phyloP scores from a whole-genome alignment of 257 asterid genomes.

The Buddleja alternifolia region DNA sequence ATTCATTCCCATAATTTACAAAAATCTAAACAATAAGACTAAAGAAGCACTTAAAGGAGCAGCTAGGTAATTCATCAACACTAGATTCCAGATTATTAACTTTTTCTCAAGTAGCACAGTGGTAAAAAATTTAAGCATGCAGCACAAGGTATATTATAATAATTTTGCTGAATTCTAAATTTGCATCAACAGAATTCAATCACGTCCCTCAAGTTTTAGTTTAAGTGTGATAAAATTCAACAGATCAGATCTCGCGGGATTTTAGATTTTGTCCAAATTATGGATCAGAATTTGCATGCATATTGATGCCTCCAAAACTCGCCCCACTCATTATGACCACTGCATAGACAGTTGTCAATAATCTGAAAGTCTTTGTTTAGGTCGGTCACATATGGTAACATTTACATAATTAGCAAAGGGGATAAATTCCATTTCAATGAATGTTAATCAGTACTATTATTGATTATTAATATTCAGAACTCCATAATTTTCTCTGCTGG shows the following conservation, averaged over 20 bases:
- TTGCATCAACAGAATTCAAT: neutral
- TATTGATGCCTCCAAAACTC: slow-evolving; percentile 19
- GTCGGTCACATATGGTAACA: neutral
- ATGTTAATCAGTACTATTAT: neutral
- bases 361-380: slow-evolving; percentile 10
- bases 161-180: slow-evolving; percentile 9
- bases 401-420: neutral
- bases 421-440: neutral
- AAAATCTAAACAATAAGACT: neutral
- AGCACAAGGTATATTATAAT: neutral
- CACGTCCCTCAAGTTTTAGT: neutral
- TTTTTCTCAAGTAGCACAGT: slow-evolving; percentile 1
- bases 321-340: neutral
- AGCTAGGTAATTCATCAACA: slow-evolving; percentile 5
- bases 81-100: neutral
- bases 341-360: slow-evolving; percentile 3
- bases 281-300: neutral
- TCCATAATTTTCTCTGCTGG: neutral
- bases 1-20: neutral
- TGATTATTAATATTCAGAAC: slow-evolving; percentile 8
- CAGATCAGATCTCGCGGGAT: neutral
- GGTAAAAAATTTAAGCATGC: neutral
- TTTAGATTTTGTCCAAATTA: slow-evolving; percentile 5
- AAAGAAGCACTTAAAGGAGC: neutral
- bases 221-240: neutral